A percentile compares a stretch with the other conserved stretches of the same genome.
Evolutionary conservation across 2,329 filamentous ascomycete genomes (phyloP).

Genomic region (Polychaeton citri): DNA sequence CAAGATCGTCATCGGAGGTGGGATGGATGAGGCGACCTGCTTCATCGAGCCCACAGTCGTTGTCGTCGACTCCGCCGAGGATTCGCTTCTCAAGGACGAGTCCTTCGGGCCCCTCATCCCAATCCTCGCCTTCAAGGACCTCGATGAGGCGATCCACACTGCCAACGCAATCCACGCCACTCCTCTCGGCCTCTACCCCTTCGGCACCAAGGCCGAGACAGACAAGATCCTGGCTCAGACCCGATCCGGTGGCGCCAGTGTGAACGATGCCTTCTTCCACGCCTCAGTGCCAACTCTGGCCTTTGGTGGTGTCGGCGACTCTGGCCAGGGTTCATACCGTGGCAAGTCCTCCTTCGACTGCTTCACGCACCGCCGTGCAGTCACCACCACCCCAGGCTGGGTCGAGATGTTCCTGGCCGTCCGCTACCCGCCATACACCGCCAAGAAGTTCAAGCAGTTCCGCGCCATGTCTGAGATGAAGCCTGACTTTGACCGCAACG

Average conservation of each 20-base stretch:
- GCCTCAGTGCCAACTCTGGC: slow-evolving; percentile 55
- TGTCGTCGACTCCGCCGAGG: slow-evolving; percentile 60
- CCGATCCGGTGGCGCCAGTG: slow-evolving; percentile 36
- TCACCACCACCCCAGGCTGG: slow-evolving; percentile 53
- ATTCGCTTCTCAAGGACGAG: slow-evolving; percentile 69
- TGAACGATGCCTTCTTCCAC: slow-evolving; percentile 54
- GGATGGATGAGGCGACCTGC: slow-evolving; percentile 62
- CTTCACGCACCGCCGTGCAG: slow-evolving; percentile 49
- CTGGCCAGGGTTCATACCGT: slow-evolving; percentile 63
- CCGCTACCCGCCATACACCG: slow-evolving; percentile 50
- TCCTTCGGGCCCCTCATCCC: slow-evolving; percentile 88
- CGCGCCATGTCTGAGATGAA: slow-evolving; percentile 36
- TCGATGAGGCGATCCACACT: slow-evolving; percentile 76
- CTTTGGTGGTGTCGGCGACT: slow-evolving; percentile 75
- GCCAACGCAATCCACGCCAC: slow-evolving; percentile 73
- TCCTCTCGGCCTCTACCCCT: slow-evolving; percentile 71
- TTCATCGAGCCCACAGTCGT: slow-evolving; percentile 92
- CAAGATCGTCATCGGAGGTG: slow-evolving; percentile 76
- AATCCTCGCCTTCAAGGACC: slow-evolving; percentile 60
- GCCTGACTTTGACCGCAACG: slow-evolving; percentile 49
- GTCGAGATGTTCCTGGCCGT: slow-evolving; percentile 53
- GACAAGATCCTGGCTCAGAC: slow-evolving; percentile 43
- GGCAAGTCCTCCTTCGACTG: slow-evolving; percentile 60
- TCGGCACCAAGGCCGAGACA: slow-evolving; percentile 69
- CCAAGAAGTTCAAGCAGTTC: slow-evolving; percentile 39